Evolutionary conservation across 1,284 basidiomycete genomes (phyloP).

Genomic region (Naganishia albida): DNA sequence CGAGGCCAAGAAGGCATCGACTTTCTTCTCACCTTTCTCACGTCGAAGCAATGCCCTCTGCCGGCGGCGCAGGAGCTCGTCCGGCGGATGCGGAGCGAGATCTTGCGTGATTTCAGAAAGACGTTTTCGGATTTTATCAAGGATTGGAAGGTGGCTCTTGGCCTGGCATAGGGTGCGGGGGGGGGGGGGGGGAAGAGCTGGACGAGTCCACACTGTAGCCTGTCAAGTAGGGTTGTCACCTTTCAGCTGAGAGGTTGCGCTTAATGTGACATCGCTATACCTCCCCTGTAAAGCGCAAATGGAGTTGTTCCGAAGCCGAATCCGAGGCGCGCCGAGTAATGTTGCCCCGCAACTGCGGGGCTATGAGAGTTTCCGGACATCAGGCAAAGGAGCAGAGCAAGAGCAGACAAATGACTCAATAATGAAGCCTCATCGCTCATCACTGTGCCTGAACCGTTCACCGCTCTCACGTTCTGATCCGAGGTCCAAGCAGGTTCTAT

Average conservation of each 20-base stretch:
- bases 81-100: conserved; percentile 72
- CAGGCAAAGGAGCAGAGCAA: neutral
- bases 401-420: neutral
- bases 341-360: neutral
- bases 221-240: neutral
- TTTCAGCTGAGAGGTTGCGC: no score
- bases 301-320: no score
- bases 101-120: conserved; percentile 80
- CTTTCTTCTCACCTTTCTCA: conserved; percentile 80
- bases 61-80: conserved; percentile 77
- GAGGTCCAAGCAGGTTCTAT: conserved; percentile 21
- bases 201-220: no score
- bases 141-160: conserved; percentile 33
- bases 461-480: conserved; percentile 27
- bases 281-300: neutral
- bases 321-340: neutral
- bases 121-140: conserved; percentile 77
- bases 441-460: neutral
- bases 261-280: neutral
- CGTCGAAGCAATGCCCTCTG: conserved; percentile 81
- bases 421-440: conserved; percentile 14
- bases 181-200: no score
- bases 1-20: conserved; percentile 81
- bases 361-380: neutral
- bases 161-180: neutral